Evolutionary conservation across 2,329 filamentous ascomycete genomes (phyloP).

Genomic region (Thermochaetoides dissita): DNA sequence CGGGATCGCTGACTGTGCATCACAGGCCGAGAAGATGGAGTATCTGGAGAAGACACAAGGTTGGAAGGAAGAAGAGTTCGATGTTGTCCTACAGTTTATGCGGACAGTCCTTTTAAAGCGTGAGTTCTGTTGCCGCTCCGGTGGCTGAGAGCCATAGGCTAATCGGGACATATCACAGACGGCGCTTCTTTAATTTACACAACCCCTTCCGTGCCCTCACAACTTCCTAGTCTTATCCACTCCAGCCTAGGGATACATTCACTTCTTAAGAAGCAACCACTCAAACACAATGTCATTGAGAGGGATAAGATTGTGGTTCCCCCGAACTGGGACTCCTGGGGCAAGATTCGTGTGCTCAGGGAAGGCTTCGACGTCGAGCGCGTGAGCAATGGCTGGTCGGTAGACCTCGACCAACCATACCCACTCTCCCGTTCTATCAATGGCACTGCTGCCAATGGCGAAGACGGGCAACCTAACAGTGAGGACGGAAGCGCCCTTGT

Average conservation of each 20-base stretch:
- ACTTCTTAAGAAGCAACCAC: conserved; percentile 59
- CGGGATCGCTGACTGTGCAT: conserved; percentile 12
- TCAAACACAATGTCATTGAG: conserved; percentile 86
- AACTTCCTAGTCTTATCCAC: conserved; percentile 67
- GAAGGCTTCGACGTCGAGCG: conserved; percentile 87
- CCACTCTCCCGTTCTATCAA: conserved; percentile 19
- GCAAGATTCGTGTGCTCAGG: conserved; percentile 82
- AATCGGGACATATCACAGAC: conserved; percentile 34
- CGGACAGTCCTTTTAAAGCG: conserved; percentile 79
- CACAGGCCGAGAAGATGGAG: conserved; percentile 75
- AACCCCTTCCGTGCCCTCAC: conserved; percentile 60
- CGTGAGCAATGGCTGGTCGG: conserved; percentile 71
- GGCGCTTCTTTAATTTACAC: conserved; percentile 78
- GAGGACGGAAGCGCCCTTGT: no score
- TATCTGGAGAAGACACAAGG: conserved; percentile 74
- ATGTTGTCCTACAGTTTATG: conserved; percentile 86
- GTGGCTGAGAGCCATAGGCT: conserved; percentile 9
- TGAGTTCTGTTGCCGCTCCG: conserved; percentile 27
- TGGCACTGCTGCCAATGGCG: conserved; percentile 12
- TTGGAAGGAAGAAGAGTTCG: conserved; percentile 95
- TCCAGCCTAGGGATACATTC: conserved; percentile 78
- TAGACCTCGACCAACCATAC: conserved; percentile 55
- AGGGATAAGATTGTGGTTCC: conserved; percentile 89
- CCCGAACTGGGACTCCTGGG: conserved; percentile 97
- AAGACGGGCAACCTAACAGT: conserved; percentile 8